phyloP scores from a whole-genome alignment of 495 filamentous ascomycete genomes.

The Platismatia glauca region DNA sequence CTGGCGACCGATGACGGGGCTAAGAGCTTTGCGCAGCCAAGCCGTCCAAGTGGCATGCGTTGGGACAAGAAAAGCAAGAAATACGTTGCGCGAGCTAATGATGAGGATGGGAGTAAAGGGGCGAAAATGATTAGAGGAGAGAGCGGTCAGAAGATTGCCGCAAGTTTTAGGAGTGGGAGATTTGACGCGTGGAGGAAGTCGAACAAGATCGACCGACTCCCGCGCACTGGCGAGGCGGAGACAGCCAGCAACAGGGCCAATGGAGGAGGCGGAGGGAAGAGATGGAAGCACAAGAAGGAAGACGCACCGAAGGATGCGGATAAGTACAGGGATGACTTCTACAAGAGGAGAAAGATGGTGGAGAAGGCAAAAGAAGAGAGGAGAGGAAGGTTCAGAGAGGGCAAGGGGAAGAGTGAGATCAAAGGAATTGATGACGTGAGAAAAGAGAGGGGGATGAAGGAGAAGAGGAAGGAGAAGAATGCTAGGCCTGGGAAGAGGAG shows the following conservation, averaged over 20 bases:
- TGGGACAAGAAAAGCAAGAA: slow-evolving; percentile 98
- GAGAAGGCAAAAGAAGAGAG: slow-evolving; percentile 79
- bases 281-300: slow-evolving; percentile 73
- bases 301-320: slow-evolving; percentile 88
- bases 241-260: slow-evolving; percentile 33
- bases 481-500: slow-evolving; percentile 63
- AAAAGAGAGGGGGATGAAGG: slow-evolving; percentile 65
- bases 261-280: slow-evolving; percentile 32
- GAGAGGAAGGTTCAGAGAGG: slow-evolving; percentile 59
- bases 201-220: slow-evolving; percentile 68
- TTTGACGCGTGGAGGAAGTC: slow-evolving; percentile 86
- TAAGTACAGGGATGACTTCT: slow-evolving; percentile 78
- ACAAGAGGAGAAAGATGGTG: slow-evolving; percentile 82
- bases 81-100: slow-evolving; percentile 82
- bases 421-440: slow-evolving; percentile 75
- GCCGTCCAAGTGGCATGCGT: slow-evolving; percentile 59
- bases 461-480: slow-evolving; percentile 78
- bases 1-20: slow-evolving; percentile 75
- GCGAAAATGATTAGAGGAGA: slow-evolving; percentile 80
- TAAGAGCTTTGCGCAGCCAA: slow-evolving; percentile 63
- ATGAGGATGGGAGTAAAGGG: slow-evolving; percentile 86
- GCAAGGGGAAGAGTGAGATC: slow-evolving; percentile 64
- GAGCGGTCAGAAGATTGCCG: slow-evolving; percentile 89
- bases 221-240: slow-evolving; percentile 75
- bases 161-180: slow-evolving; percentile 82